A percentile compares a stretch with the other conserved stretches of the same genome.
phyloP scores from a whole-genome alignment of 1,139 yeast species.

The Ogataea hybrid region DNA sequence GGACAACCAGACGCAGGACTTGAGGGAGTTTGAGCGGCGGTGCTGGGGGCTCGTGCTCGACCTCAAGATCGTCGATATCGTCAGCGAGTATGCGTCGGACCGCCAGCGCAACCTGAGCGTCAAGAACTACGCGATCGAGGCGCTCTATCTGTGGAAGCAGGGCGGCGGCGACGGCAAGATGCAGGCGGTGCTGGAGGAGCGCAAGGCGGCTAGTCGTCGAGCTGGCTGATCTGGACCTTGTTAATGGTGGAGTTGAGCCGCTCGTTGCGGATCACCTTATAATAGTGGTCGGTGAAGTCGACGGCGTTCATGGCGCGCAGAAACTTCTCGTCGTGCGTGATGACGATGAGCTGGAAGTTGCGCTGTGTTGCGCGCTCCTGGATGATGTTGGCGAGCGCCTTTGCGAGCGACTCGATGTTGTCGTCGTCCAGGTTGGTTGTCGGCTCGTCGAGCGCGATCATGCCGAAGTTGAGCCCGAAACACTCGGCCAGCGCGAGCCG shows the following conservation, averaged over 20 bases:
- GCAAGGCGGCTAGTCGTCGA: conserved; percentile 26
- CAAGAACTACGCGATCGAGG: conserved; percentile 84
- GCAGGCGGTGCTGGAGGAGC: conserved; percentile 11
- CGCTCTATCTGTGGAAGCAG: conserved; percentile 88
- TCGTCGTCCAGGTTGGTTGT: conserved; percentile 93
- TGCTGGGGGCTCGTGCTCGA: conserved; percentile 74
- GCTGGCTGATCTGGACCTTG: conserved; percentile 25
- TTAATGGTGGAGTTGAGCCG: conserved; percentile 72
- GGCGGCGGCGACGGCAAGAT: conserved; percentile 55
- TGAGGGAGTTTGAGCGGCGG: conserved; percentile 52
- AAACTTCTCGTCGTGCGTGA: conserved; percentile 94
- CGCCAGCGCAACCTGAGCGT: conserved; percentile 63
- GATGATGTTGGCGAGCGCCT: conserved; percentile 73
- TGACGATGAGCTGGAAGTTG: conserved; percentile 91
- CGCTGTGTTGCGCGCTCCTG: conserved; percentile 71
- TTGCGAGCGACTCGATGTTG: conserved; percentile 85
- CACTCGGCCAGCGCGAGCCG: conserved; percentile 93
- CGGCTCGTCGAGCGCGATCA: conserved; percentile 96
- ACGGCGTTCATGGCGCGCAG: conserved; percentile 82
- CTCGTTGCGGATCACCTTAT: conserved; percentile 75
- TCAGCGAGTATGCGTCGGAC: conserved; percentile 76
- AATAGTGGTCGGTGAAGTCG: conserved; percentile 86
- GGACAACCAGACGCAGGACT: conserved; percentile 28
- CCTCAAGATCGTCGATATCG: conserved; percentile 64
- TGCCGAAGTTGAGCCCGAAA: conserved; percentile 92